Evolutionary conservation across 208 protist species (phyloP).

Genomic region (Trypanosoma brucei): DNA sequence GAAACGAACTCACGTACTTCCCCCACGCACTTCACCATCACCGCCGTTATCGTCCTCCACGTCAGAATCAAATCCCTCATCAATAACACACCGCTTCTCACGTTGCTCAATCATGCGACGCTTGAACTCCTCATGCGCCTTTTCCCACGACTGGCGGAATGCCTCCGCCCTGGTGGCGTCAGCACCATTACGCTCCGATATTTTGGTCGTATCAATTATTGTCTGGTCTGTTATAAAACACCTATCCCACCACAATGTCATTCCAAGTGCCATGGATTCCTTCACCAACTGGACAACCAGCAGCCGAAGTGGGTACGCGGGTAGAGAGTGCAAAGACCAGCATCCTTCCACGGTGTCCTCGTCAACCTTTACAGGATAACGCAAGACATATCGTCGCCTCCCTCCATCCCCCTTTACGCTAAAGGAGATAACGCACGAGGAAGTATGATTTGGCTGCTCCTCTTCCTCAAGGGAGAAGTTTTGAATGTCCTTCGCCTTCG

Average conservation of each 20-base stretch:
- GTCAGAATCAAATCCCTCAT: neutral
- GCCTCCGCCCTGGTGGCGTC: conserved; percentile 17
- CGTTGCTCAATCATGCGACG: conserved; percentile 36
- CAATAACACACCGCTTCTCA: conserved; percentile 4
- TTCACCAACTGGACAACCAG: conserved; percentile 72
- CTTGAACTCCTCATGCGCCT: conserved; percentile 68
- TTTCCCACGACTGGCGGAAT: conserved; percentile 56
- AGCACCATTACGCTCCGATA: conserved; percentile 35
- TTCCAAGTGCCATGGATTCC: conserved; percentile 43
- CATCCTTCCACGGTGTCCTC: conserved; percentile 66
- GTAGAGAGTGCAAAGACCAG: conserved; percentile 68
- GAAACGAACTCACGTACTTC: too few species aligned
- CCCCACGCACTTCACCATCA: too few species aligned
- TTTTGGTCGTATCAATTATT: conserved; percentile 43
- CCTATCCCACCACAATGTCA: conserved; percentile 75
- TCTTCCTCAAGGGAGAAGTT: conserved; percentile 32
- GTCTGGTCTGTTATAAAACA: conserved; percentile 59
- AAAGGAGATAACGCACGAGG: conserved; percentile 17
- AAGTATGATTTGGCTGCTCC: conserved; percentile 14
- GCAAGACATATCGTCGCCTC: conserved; percentile 25
- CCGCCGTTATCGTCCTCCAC: neutral
- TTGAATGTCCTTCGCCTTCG: conserved; percentile 33
- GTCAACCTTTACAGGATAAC: conserved; percentile 59
- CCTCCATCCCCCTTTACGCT: conserved; percentile 1
- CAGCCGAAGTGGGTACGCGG: conserved; percentile 31